Conservation (phyloP, 768 basidiomycete species). For the Rhizopogon vinicolor region DNA sequence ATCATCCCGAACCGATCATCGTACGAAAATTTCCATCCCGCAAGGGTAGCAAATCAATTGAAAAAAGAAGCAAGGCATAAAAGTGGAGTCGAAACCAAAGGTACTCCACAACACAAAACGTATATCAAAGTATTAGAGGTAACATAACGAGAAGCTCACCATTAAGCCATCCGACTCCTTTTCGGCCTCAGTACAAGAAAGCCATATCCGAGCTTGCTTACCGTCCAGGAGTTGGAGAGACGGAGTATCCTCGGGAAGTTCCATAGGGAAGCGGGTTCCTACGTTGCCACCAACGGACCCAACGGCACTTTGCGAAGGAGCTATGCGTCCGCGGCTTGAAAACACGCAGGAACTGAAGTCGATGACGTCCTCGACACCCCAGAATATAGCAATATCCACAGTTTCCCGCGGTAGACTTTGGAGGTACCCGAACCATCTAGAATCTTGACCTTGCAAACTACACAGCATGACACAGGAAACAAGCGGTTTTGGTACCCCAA, state of each 20-base stretch:
- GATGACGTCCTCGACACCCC: conserved; percentile 34
- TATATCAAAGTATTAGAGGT: conserved; percentile 12
- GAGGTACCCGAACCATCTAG: conserved; percentile 63
- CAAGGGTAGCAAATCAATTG: background rate
- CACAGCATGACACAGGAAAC: conserved; percentile 1
- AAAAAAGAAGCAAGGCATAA: background rate
- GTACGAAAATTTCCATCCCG: background rate
- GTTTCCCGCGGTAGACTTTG: conserved; percentile 51
- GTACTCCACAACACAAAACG: background rate
- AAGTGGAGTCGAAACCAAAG: background rate
- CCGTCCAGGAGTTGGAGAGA: conserved; percentile 22
- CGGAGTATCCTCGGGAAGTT: conserved; percentile 7
- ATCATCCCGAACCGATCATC: background rate
- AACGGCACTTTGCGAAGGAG: conserved; percentile 5
- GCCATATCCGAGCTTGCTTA: conserved; percentile 28
- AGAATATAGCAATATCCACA: conserved; percentile 61
- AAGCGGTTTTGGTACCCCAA: background rate
- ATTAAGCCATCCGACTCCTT: conserved; percentile 18
- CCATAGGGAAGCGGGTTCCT: background rate
- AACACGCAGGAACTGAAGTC: conserved; percentile 13
- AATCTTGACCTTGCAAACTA: conserved; percentile 45
- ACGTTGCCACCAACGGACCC: background rate
- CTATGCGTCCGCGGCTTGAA: conserved; percentile 9
- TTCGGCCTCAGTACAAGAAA: conserved; percentile 27
- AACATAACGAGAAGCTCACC: conserved; percentile 16